These are phyloP conservation scores for Salinomyces thailandicus DNA, from an alignment of 2,329 filamentous ascomycete species.

Conservation along the genomic window DNA sequence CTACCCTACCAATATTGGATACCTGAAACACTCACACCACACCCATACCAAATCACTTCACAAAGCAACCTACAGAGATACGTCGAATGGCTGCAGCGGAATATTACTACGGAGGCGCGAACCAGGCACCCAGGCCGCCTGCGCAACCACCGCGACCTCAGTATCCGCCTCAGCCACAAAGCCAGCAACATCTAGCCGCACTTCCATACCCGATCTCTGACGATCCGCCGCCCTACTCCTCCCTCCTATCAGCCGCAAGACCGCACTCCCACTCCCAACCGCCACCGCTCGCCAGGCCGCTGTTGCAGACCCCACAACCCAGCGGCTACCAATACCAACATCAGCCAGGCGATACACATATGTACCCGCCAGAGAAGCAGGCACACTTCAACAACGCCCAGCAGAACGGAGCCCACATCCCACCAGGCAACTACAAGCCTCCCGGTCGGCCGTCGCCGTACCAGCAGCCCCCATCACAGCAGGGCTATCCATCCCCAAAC, in stretches of 20 bases:
- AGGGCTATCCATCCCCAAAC: constrained; percentile 12
- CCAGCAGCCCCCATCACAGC: constrained; percentile 4
- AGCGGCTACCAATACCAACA: constrained; percentile 10
- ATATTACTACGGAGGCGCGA: constrained; percentile 15
- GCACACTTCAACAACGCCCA: constrained; percentile 4
- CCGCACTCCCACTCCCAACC: constrained; percentile 22
- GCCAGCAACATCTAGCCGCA: constrained; percentile 7
- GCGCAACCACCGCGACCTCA: constrained; percentile 7
- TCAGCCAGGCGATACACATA: constrained; percentile 9
- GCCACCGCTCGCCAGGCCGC: constrained; percentile 12
- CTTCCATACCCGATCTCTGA: constrained; percentile 23
- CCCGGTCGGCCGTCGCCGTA: constrained; percentile 6
- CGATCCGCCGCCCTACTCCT: constrained; percentile 20
- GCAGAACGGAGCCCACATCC: constrained; percentile 9
- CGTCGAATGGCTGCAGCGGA: constrained; percentile 22
- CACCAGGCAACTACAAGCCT: constrained; percentile 7
- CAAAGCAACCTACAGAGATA: too few relatives aligned
- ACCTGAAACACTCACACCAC: too few relatives aligned
- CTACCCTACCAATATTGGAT: too few relatives aligned
- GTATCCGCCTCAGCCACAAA: constrained; percentile 6
- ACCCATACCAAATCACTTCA: too few relatives aligned
- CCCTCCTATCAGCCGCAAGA: constrained; percentile 13
- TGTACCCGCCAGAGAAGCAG: constrained; percentile 13
- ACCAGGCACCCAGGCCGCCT: background rate
- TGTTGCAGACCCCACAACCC: constrained; percentile 11